Conservation (phyloP, 2,329 filamentous ascomycete species). For the Stachybotrys echinatus region DNA sequence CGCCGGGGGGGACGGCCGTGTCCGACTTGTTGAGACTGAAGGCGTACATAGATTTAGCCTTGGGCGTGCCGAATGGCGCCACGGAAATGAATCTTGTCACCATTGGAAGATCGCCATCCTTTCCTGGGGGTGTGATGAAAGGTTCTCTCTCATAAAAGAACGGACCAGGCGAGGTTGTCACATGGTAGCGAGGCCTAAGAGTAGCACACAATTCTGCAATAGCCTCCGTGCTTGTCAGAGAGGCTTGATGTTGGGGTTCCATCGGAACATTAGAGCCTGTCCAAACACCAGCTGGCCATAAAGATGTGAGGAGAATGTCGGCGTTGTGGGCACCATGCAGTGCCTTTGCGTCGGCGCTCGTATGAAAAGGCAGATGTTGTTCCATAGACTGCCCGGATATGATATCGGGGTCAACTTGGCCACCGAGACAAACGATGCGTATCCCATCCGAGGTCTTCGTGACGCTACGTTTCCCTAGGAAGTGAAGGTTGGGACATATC, state of each 20-base stretch:
- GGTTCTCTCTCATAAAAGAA: slow-evolving; percentile 89
- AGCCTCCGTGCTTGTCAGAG: slow-evolving; percentile 54
- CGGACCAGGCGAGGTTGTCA: slow-evolving; percentile 59
- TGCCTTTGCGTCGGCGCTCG: slow-evolving; percentile 67
- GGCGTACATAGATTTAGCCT: slow-evolving; percentile 77
- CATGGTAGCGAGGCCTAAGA: slow-evolving; percentile 88
- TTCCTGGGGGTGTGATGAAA: slow-evolving; percentile 64
- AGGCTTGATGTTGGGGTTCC: slow-evolving; percentile 44
- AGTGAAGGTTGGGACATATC: slow-evolving; percentile 87
- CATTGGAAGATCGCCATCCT: slow-evolving; percentile 43
- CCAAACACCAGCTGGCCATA: slow-evolving; percentile 76
- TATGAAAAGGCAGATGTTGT: slow-evolving; percentile 73
- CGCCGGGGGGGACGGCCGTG: slow-evolving; percentile 60
- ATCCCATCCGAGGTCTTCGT: slow-evolving; percentile 88
- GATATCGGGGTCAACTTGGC: slow-evolving; percentile 58
- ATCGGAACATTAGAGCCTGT: slow-evolving; percentile 60
- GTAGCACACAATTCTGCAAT: slow-evolving; percentile 73
- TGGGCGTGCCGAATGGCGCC: slow-evolving; percentile 72
- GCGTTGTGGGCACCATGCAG: slow-evolving; percentile 71
- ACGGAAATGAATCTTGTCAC: slow-evolving; percentile 90
- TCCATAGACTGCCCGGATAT: slow-evolving; percentile 61
- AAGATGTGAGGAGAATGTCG: slow-evolving; percentile 81
- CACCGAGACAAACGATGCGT: slow-evolving; percentile 81
- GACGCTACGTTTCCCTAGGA: slow-evolving; percentile 78
- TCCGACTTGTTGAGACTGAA: slow-evolving; percentile 67